phyloP scores from a whole-genome alignment of 352 stramenopile genomes.

The Saprolegnia diclina region DNA sequence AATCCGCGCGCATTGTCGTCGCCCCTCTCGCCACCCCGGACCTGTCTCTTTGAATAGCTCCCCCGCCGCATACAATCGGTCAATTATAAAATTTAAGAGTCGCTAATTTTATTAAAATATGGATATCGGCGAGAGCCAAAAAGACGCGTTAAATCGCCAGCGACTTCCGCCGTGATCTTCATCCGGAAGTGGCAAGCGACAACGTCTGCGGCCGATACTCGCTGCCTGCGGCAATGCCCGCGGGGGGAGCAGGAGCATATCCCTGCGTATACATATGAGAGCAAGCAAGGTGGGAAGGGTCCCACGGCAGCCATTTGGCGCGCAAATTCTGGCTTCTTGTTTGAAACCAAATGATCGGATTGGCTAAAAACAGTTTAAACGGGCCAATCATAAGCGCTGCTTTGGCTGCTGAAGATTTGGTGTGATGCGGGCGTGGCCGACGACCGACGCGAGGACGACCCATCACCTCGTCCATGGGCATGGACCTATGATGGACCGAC shows the following conservation, averaged over 20 bases:
- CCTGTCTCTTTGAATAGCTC: background rate
- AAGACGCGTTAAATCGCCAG: too few species aligned
- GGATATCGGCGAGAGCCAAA: too few species aligned
- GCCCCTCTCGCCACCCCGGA: background rate
- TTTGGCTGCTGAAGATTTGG: background rate
- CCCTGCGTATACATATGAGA: too few species aligned
- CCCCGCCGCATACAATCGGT: too few species aligned
- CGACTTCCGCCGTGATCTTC: too few species aligned
- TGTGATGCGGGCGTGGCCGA: background rate
- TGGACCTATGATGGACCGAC: background rate
- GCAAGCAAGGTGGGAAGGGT: too few species aligned
- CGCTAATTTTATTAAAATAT: too few species aligned
- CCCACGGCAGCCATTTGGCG: background rate
- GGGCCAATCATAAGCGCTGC: background rate
- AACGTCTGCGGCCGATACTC: too few species aligned
- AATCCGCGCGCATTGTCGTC: background rate
- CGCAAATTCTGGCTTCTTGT: background rate
- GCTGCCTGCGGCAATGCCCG: too few species aligned
- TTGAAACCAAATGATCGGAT: background rate
- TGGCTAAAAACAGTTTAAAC: slow-evolving; percentile 7
- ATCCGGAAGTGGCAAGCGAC: too few species aligned
- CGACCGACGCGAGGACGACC: background rate
- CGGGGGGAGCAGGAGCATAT: too few species aligned
- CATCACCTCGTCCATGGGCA: slow-evolving; percentile 7
- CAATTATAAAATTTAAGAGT: too few species aligned